Evolutionary conservation across 2,329 filamentous ascomycete genomes (phyloP).

Genomic region (Falciphora oryzae): DNA sequence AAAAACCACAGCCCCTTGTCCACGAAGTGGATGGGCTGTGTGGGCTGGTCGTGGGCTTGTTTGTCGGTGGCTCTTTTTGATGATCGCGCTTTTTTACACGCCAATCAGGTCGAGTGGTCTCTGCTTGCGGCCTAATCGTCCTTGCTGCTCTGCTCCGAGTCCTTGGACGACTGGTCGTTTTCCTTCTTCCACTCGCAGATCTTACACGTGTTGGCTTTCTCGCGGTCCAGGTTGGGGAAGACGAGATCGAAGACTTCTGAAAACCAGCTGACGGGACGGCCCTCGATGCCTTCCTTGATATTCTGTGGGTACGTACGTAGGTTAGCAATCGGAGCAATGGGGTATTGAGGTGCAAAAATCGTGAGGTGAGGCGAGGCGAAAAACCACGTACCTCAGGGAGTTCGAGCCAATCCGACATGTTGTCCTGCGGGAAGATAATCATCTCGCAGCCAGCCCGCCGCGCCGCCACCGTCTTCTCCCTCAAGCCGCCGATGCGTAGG

Average conservation of each 20-base stretch:
- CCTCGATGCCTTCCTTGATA: constrained; percentile 94
- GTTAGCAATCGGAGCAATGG: background rate
- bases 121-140: constrained; percentile 27
- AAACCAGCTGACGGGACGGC: constrained; percentile 90
- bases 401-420: constrained; percentile 95
- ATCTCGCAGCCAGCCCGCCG: constrained; percentile 86
- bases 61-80: background rate
- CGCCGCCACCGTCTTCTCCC: constrained; percentile 97
- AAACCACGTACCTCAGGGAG: constrained; percentile 74
- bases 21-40: background rate
- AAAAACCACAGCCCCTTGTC: background rate
- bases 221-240: constrained; percentile 73
- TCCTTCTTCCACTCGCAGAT: constrained; percentile 47
- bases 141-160: constrained; percentile 48
- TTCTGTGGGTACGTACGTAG: constrained; percentile 53
- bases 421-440: constrained; percentile 92
- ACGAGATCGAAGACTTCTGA: constrained; percentile 86
- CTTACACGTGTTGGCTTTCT: constrained; percentile 71
- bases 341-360: background rate
- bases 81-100: background rate
- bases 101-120: background rate
- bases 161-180: constrained; percentile 39
- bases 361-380: background rate
- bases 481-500: constrained; percentile 82
- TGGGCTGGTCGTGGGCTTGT: too few relatives aligned